phyloP scores from a whole-genome alignment of 2,329 filamentous ascomycete genomes.

The Epichloe glyceriae region DNA sequence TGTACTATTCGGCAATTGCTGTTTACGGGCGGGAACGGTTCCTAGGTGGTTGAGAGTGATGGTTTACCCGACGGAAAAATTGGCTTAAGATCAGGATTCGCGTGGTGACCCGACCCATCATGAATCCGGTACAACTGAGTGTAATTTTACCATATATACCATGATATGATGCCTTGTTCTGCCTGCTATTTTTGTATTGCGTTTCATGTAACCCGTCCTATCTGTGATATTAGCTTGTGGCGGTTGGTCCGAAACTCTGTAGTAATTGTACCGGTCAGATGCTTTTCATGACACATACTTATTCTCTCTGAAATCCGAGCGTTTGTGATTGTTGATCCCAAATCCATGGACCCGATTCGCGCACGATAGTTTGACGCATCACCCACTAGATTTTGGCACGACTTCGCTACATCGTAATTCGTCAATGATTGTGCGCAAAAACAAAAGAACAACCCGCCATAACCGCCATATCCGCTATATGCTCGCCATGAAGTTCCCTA shows the following conservation, averaged over 20 bases:
- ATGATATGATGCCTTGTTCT: background rate
- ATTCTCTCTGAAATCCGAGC: too few relatives aligned
- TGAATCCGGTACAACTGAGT: background rate
- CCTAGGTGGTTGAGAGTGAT: background rate
- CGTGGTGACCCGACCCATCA: background rate
- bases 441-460: background rate
- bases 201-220: background rate
- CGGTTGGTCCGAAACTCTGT: constrained; percentile 2
- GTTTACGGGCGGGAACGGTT: background rate
- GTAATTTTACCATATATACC: background rate
- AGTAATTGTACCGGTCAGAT: background rate
- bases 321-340: too few relatives aligned
- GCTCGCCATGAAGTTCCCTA: background rate
- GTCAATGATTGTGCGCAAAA: background rate
- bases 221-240: constrained; percentile 1
- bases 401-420: background rate
- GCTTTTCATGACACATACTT: background rate
- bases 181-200: background rate
- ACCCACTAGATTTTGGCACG: background rate
- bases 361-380: background rate
- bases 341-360: too few relatives aligned
- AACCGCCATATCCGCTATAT: constrained; percentile 2
- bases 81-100: background rate
- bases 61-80: background rate
- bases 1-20: too few relatives aligned